Conservation (phyloP, 345 rosid species). For the Dimocarpus longan region DNA sequence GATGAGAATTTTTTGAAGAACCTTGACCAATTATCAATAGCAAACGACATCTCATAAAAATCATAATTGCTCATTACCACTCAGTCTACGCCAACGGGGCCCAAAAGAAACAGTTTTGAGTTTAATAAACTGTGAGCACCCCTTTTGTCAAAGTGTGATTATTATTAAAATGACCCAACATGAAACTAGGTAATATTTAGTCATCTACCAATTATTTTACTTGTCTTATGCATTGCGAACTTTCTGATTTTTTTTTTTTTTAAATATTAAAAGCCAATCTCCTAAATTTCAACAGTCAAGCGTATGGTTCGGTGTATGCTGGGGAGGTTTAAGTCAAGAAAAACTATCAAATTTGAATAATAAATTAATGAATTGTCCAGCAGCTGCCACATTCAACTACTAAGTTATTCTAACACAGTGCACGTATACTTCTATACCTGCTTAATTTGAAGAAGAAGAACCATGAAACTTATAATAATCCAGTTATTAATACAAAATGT, state of each 20-base stretch:
- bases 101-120: not conserved
- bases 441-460: not conserved
- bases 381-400: not conserved
- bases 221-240: not conserved
- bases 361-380: not conserved
- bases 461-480: not conserved
- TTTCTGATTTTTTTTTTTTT: not conserved
- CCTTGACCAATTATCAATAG: too few relatives aligned
- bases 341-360: not conserved
- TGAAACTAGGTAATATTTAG: not conserved
- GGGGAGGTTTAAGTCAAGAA: not conserved
- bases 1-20: too few relatives aligned
- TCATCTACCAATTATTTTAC: not conserved
- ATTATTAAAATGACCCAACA: not conserved
- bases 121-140: not conserved
- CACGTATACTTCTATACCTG: not conserved
- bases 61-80: too few relatives aligned
- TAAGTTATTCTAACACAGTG: not conserved
- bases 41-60: too few relatives aligned
- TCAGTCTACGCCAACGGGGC: too few relatives aligned
- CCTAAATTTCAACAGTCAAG: slow-evolving; percentile 8
- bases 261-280: not conserved
- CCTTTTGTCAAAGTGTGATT: not conserved
- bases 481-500: not conserved
- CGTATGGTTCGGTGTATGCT: not conserved